Percentiles rank a stretch among this genome's conserved stretches.
phyloP scores from a whole-genome alignment of 768 basidiomycete species.

The Candolleomyces efflorescens region DNA sequence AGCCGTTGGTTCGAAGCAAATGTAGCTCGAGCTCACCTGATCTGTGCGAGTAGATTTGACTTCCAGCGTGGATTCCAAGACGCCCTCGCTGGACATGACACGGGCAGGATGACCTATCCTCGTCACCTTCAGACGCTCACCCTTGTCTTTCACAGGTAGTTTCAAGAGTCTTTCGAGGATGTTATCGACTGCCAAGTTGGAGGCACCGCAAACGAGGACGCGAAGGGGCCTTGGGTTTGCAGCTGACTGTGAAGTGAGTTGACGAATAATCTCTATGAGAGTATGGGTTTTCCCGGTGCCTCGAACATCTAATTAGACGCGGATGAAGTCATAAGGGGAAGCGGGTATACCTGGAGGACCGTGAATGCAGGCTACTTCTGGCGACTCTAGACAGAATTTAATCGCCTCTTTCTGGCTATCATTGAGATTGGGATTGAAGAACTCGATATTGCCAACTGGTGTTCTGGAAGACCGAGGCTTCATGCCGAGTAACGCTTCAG shows the following conservation, averaged over 20 bases:
- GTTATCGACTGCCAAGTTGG: slow-evolving; percentile 94
- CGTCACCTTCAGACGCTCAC: slow-evolving; percentile 58
- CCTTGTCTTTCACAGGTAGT: slow-evolving; percentile 48
- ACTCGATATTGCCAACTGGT: slow-evolving; percentile 42
- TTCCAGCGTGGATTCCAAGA: slow-evolving; percentile 68
- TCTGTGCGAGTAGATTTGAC: slow-evolving; percentile 71
- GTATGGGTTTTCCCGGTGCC: slow-evolving; percentile 97
- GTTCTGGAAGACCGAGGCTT: slow-evolving; percentile 34
- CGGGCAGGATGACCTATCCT: slow-evolving; percentile 96
- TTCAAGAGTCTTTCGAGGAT: slow-evolving; percentile 81
- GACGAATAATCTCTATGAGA: slow-evolving; percentile 84
- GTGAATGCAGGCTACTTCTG: slow-evolving; percentile 89
- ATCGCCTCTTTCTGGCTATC: slow-evolving; percentile 82
- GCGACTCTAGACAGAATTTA: slow-evolving; percentile 71
- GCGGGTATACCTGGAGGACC: slow-evolving; percentile 82
- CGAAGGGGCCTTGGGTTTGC: slow-evolving; percentile 42
- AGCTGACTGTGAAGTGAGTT: background rate
- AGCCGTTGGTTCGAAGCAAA: background rate
- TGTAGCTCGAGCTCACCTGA: slow-evolving; percentile 31
- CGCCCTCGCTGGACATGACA: slow-evolving; percentile 67
- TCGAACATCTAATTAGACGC: background rate
- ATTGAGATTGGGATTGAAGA: slow-evolving; percentile 78
- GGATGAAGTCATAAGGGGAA: background rate
- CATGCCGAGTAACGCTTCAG: slow-evolving; percentile 71
- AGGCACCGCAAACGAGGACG: slow-evolving; percentile 88